Evolutionary conservation across 78 protist species (phyloP).

Genomic region (Parvularia atlantis): DNA sequence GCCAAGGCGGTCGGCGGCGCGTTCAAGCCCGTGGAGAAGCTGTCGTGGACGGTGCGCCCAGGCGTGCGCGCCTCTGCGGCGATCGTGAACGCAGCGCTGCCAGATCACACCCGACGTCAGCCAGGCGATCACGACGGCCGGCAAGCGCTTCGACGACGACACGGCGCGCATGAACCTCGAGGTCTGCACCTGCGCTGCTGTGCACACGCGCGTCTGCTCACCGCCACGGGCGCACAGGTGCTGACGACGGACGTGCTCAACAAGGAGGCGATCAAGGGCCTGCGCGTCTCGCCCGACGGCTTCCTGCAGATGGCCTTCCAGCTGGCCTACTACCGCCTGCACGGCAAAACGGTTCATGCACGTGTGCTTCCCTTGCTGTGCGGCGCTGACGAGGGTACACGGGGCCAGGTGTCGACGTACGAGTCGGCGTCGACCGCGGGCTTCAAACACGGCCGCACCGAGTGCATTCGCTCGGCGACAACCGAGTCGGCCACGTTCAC

Average conservation of each 20-base stretch:
- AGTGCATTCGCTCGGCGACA: conserved; percentile 20
- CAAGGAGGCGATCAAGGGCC: background rate
- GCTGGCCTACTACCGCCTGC: conserved; percentile 18
- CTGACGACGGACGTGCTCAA: background rate
- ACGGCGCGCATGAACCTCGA: background rate
- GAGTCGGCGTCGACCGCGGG: conserved; percentile 20
- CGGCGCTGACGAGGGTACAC: too few relatives aligned
- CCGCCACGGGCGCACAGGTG: background rate
- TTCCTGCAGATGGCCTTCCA: conserved; percentile 30
- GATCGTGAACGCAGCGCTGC: too few relatives aligned
- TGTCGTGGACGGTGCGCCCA: too few relatives aligned
- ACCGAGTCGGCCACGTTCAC: background rate
- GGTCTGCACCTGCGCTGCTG: background rate
- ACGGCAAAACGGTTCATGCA: conserved; percentile 1
- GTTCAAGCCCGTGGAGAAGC: too few relatives aligned
- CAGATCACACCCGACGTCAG: too few relatives aligned
- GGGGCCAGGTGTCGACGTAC: conserved; percentile 7
- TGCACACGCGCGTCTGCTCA: background rate
- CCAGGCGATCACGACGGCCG: too few relatives aligned
- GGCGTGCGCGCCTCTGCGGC: too few relatives aligned
- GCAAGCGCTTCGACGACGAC: too few relatives aligned
- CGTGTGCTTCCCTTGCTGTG: too few relatives aligned
- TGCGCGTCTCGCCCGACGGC: conserved; percentile 28
- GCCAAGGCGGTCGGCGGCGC: too few relatives aligned
- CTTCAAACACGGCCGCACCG: conserved; percentile 42